Evolutionary conservation across 177 flowering plant species (phyloP).

Genomic region (Vitis hybrid): DNA sequence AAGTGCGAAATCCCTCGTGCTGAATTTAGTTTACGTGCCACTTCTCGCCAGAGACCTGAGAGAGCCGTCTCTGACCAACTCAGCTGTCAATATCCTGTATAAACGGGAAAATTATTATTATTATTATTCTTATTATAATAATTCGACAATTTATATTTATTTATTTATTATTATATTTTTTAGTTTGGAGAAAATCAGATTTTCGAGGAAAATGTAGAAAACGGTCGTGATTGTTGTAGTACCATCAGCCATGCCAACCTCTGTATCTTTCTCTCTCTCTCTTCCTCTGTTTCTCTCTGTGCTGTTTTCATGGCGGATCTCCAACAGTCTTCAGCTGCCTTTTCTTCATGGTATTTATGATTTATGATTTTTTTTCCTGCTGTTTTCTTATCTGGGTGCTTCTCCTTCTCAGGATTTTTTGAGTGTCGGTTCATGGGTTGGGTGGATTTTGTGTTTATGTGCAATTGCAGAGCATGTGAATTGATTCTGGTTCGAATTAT

Average conservation of each 20-base stretch:
- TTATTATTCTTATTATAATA: neutral
- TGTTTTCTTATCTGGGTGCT: too few species aligned
- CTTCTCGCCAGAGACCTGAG: neutral
- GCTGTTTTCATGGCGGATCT: neutral
- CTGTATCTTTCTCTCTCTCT: neutral
- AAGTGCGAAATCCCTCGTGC: neutral
- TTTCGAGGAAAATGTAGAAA: conserved; percentile 2
- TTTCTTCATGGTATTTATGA: neutral
- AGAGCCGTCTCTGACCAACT: conserved; percentile 13
- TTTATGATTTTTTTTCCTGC: neutral
- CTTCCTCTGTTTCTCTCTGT: neutral
- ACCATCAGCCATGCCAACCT: neutral
- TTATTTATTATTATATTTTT: neutral
- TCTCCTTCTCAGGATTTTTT: neutral
- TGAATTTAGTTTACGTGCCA: neutral
- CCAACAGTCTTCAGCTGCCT: neutral
- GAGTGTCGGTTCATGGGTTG: neutral
- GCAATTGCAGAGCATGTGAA: too few species aligned
- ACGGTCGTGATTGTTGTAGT: neutral
- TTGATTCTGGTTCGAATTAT: neutral
- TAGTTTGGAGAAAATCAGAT: neutral
- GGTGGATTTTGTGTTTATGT: neutral
- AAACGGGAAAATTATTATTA: too few species aligned
- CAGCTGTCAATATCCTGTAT: neutral
- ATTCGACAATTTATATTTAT: neutral